Evolutionary conservation across 176 grass and related monocot species (phyloP), one percentile per base, ranked within the genome.

Genomic region (Phoenix dactylifera): DNA sequence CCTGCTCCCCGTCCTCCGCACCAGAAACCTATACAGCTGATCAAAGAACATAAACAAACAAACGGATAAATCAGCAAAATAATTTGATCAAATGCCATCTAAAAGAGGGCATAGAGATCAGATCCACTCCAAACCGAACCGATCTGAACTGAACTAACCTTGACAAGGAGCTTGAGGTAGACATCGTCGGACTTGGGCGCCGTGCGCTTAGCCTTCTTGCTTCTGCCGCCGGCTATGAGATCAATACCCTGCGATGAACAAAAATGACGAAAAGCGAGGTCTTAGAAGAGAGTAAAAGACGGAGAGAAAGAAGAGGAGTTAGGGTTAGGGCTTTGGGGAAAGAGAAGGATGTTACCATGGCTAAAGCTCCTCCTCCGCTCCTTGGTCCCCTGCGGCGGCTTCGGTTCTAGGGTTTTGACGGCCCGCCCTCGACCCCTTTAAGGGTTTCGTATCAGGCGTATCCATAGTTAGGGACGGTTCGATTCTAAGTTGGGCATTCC

Each of bases 161-260:
- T 89, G 26, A 95, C 76, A 9, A 95, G 76, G 20, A 95, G 85
- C 73, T 89, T 95, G 59, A 95, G 79, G 66, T 95, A 95, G n/a
- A 88, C 85, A 83, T 88, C 75, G n/a, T 88, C 67, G 32, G 79
- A 83, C 60, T 69, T 88, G 22, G 85, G 79, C 18, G 75, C 79
- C 0, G 76, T 79, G 75, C 79, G 85, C 56, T 59, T 70, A 35
- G 85, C 78, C 71, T 78, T 82, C 79, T 83, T 79, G 76, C 78
- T 83, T 53, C 85, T 52, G 62, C 79, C 84, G 23, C 71, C 75
- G 29, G 84, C 84, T 12, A 73, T 63, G 26, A 83, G 81, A 35
- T 83, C 74, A 57, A 77, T 74, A 75, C 71, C 77, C 70, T 88
- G 22, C n/a, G 52, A 72, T 48, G 54, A 64, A 69, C 35, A 50